A percentile compares a stretch with the other conserved stretches of the same genome.
phyloP scores from a whole-genome alignment of 257 asterid species.

The Craterostigma plantagineum region DNA sequence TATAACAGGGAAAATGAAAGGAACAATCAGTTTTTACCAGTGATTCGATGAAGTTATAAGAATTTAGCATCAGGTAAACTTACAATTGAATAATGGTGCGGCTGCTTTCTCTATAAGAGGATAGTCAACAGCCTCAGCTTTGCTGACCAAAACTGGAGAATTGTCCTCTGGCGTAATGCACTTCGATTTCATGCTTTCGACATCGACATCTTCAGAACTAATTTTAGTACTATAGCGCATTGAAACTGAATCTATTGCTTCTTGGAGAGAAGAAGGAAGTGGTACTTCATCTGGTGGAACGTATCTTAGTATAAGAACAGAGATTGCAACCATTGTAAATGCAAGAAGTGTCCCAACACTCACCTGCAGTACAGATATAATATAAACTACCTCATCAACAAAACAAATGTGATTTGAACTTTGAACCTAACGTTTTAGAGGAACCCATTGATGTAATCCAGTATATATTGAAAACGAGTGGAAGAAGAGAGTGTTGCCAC shows the following conservation, averaged over 20 bases:
- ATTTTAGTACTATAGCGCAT: slow-evolving; percentile 17
- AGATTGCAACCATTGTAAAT: slow-evolving; percentile 76
- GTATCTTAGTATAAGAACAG: slow-evolving; percentile 77
- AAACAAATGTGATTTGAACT: too few relatives aligned
- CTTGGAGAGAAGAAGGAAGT: slow-evolving; percentile 59
- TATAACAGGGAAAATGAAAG: not conserved
- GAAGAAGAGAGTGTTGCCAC: not conserved
- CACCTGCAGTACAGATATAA: slow-evolving; percentile 33
- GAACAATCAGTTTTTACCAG: not conserved
- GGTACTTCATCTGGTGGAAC: slow-evolving; percentile 91
- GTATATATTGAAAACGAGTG: not conserved
- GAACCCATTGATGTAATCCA: too few relatives aligned
- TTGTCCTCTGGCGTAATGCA: slow-evolving; percentile 14
- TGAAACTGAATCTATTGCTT: slow-evolving; percentile 70
- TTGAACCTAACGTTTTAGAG: too few relatives aligned
- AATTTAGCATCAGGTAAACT: slow-evolving; percentile 14
- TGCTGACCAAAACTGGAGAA: slow-evolving; percentile 30
- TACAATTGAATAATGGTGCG: slow-evolving; percentile 22
- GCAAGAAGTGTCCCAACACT: slow-evolving; percentile 99
- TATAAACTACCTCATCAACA: too few relatives aligned
- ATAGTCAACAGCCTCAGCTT: slow-evolving; percentile 22
- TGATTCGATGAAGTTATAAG: slow-evolving; percentile 1
- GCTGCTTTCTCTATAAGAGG: slow-evolving; percentile 30
- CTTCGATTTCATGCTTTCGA: slow-evolving; percentile 18
- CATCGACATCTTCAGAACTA: slow-evolving; percentile 15